Evolutionary conservation across 2,329 filamentous ascomycete genomes (phyloP).

Genomic region (Scopulariopsis brevicaulis): DNA sequence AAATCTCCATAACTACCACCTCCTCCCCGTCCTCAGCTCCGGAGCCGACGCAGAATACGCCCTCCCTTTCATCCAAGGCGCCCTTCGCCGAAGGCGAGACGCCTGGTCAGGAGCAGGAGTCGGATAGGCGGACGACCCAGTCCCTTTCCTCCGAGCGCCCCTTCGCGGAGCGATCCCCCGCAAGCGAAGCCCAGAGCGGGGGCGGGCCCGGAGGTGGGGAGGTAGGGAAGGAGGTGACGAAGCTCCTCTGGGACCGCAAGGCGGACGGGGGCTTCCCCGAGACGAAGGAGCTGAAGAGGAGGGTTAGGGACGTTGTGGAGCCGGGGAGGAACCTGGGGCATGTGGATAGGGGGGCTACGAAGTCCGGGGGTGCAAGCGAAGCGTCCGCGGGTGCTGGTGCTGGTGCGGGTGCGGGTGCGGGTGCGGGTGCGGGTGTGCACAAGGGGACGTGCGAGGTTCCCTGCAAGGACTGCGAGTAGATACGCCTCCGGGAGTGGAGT

Average conservation of each 20-base stretch:
- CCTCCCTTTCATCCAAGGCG: neutral
- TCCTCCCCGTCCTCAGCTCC: constrained; percentile 7
- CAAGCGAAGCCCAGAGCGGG: neutral
- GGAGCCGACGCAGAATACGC: neutral
- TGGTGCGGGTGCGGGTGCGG: neutral
- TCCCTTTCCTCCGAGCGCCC: neutral
- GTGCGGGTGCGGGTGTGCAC: neutral
- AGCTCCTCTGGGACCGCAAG: constrained; percentile 79
- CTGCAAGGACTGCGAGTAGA: constrained; percentile 1
- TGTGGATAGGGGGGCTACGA: constrained; percentile 16
- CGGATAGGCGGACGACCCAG: neutral
- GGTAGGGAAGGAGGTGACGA: constrained; percentile 21
- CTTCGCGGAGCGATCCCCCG: neutral
- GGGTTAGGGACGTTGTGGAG: constrained; percentile 72
- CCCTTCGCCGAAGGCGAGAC: neutral
- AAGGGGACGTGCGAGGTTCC: neutral
- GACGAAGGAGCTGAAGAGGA: constrained; percentile 80
- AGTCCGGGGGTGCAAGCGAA: neutral
- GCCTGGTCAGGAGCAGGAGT: constrained; percentile 10
- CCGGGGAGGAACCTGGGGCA: constrained; percentile 72
- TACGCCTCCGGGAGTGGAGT: neutral
- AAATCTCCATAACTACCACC: constrained; percentile 50
- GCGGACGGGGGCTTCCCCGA: constrained; percentile 83
- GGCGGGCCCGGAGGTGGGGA: neutral
- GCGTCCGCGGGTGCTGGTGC: too few species aligned